Evolutionary conservation across 495 filamentous ascomycete genomes (phyloP).

Genomic region (Aspergillus panamensis): DNA sequence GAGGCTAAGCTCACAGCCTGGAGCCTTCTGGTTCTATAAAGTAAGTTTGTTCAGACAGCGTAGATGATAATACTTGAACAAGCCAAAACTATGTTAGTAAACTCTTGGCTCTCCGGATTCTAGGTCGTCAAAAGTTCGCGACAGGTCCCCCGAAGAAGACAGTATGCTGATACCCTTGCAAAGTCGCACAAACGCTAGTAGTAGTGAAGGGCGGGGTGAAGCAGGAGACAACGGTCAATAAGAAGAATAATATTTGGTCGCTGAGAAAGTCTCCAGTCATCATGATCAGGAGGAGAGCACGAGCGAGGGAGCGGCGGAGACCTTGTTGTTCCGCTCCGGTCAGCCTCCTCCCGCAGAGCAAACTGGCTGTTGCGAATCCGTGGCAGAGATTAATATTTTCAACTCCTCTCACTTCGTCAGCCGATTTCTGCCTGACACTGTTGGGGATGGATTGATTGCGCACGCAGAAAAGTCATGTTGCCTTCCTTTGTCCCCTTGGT

Average conservation of each 20-base stretch:
- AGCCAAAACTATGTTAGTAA: too few species aligned
- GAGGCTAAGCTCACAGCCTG: not conserved
- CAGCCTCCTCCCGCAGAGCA: slow-evolving; percentile 13
- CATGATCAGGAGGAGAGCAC: not conserved
- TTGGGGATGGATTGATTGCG: slow-evolving; percentile 20
- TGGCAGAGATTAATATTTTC: slow-evolving; percentile 4
- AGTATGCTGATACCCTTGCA: too few species aligned
- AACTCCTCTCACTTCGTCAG: not conserved
- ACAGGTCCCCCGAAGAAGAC: too few species aligned
- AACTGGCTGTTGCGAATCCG: slow-evolving; percentile 10
- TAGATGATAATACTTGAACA: too few species aligned
- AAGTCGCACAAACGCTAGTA: too few species aligned
- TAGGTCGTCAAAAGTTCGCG: too few species aligned
- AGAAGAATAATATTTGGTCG: too few species aligned
- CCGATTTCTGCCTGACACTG: slow-evolving; percentile 9
- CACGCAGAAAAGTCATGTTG: slow-evolving; percentile 20
- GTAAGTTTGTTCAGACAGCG: too few species aligned
- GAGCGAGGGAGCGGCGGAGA: not conserved
- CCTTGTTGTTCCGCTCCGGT: slow-evolving; percentile 26
- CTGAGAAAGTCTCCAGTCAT: not conserved
- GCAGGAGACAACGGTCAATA: too few species aligned
- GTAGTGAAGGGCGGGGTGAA: too few species aligned
- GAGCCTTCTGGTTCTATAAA: not conserved
- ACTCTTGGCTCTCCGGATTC: too few species aligned
- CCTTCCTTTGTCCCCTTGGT: slow-evolving; percentile 14